phyloP scores from a whole-genome alignment of 345 rosid species.

The Moringa oleifera region DNA sequence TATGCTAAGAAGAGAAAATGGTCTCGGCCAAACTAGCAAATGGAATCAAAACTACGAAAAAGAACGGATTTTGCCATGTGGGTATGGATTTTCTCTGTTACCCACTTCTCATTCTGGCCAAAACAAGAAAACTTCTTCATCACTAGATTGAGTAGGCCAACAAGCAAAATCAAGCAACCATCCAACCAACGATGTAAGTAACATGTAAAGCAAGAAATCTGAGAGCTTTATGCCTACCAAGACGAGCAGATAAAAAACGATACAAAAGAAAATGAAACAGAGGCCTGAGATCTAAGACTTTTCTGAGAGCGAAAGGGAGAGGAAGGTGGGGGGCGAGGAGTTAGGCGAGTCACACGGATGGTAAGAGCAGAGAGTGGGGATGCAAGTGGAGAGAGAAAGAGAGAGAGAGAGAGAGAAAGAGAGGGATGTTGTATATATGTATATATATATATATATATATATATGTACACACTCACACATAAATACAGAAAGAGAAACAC shows the following conservation, averaged over 20 bases:
- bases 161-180: not conserved
- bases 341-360: not conserved
- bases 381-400: too few species aligned
- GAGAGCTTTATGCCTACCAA: not conserved
- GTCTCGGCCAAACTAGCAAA: not conserved
- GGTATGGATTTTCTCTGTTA: not conserved
- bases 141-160: not conserved
- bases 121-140: not conserved
- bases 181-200: not conserved
- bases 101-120: constrained; percentile 11
- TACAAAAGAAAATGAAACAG: not conserved
- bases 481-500: too few species aligned
- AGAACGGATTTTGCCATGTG: too few species aligned
- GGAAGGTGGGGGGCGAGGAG: not conserved
- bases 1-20: too few species aligned
- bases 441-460: too few species aligned
- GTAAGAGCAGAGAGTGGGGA: not conserved
- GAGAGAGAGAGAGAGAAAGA: too few species aligned
- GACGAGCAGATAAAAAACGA: not conserved
- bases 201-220: not conserved
- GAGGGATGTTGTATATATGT: too few species aligned
- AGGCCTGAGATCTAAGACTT: not conserved
- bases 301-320: too few species aligned
- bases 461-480: too few species aligned
- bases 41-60: not conserved